A percentile compares a stretch with the other conserved stretches of the same genome.
Conservation (phyloP, 495 filamentous ascomycete genomes). For the Penicillium goetzii region DNA sequence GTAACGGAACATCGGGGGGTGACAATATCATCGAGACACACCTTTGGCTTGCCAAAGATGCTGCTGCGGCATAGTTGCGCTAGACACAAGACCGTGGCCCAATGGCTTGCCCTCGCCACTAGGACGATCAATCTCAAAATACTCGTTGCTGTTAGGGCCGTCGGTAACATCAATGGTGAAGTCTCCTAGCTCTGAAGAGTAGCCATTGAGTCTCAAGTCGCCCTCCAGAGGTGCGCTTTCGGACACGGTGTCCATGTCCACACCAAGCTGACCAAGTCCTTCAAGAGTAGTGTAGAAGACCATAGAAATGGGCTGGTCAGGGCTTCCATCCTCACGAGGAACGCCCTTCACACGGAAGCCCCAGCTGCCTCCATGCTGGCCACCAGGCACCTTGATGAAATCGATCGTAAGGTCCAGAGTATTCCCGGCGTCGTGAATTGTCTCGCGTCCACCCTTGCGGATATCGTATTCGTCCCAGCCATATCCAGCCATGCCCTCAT, state of each 20-base stretch:
- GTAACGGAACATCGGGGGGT: not conserved
- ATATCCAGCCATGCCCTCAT: slow-evolving; percentile 92
- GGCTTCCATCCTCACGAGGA: slow-evolving; percentile 67
- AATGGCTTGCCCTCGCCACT: slow-evolving; percentile 73
- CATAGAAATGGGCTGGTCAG: slow-evolving; percentile 72
- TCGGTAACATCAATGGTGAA: slow-evolving; percentile 81
- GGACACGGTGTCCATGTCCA: slow-evolving; percentile 52
- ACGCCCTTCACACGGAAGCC: slow-evolving; percentile 83
- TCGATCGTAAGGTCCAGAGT: slow-evolving; percentile 86
- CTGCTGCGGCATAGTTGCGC: slow-evolving; percentile 66
- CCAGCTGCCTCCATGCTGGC: slow-evolving; percentile 88
- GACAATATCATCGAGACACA: slow-evolving; percentile 21
- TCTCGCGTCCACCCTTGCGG: slow-evolving; percentile 81
- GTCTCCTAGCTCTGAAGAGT: slow-evolving; percentile 74
- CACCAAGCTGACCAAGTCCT: slow-evolving; percentile 68
- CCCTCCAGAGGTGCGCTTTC: slow-evolving; percentile 64
- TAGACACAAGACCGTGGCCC: slow-evolving; percentile 74
- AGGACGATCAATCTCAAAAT: slow-evolving; percentile 63
- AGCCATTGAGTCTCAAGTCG: slow-evolving; percentile 75
- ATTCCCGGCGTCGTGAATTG: slow-evolving; percentile 87
- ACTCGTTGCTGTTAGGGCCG: slow-evolving; percentile 63
- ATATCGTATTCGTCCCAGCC: slow-evolving; percentile 97
- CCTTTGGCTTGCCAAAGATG: slow-evolving; percentile 86
- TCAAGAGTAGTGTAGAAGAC: slow-evolving; percentile 83
- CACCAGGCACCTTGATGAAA: slow-evolving; percentile 92